These are phyloP conservation scores for Diaporthe caulivora DNA, from an alignment of 2,329 filamentous ascomycete species.

Conservation along the genomic window DNA sequence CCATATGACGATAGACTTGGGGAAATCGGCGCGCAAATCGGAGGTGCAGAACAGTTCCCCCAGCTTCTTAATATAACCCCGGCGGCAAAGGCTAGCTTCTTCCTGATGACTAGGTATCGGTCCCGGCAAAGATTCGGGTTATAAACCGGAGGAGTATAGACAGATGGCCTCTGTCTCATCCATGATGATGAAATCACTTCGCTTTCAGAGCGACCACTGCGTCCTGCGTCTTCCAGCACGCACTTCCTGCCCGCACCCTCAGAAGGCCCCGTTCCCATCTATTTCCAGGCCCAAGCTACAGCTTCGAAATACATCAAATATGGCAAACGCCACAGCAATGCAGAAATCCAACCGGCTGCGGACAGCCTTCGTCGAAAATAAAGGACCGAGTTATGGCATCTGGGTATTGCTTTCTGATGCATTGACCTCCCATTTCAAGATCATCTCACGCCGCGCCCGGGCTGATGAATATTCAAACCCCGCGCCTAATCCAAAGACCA, in stretches of 20 bases:
- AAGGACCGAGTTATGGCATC: constrained; percentile 64
- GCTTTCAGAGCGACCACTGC: neutral
- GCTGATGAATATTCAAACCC: neutral
- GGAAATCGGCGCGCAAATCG: constrained; percentile 22
- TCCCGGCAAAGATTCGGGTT: neutral
- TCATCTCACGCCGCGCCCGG: neutral
- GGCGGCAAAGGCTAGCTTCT: neutral
- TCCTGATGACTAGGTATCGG: neutral
- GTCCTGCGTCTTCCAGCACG: neutral
- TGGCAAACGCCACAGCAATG: constrained; percentile 51
- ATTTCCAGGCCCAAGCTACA: neutral
- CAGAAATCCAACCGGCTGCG: constrained; percentile 61
- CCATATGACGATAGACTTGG: neutral
- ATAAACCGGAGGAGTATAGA: neutral
- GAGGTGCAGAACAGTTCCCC: neutral
- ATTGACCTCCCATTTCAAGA: neutral
- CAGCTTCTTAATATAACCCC: neutral
- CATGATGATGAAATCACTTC: constrained; percentile 20
- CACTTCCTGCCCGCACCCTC: neutral
- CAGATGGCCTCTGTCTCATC: neutral
- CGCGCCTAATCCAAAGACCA: neutral
- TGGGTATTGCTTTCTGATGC: constrained; percentile 53
- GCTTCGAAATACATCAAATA: constrained; percentile 13
- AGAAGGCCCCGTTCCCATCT: neutral
- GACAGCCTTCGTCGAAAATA: constrained; percentile 61